Base-by-base conservation (phyloP, 2,329 filamentous ascomycete species). In the Cladosporium cucumerinum region DNA sequence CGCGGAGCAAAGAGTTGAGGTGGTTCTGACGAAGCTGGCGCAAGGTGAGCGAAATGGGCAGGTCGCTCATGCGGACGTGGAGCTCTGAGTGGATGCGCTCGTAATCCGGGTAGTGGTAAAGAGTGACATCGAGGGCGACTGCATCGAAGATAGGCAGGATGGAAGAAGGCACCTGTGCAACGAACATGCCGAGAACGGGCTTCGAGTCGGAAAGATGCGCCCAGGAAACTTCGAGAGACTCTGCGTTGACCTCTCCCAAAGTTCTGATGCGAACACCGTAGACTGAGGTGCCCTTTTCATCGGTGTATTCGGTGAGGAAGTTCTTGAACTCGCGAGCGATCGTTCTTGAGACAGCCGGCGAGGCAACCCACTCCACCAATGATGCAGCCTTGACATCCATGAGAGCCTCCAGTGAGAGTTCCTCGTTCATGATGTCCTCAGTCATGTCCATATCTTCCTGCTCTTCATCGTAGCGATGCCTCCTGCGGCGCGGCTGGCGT, bases 11-110 rank as follows among this genome's bases (percentile, higher is more conserved):
- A 73, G 93, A 97, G 83, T 99, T 99, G 66, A 99, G 85, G 75
- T 99, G 96, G 4, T 90, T 92, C 79, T 99, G 95, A 66, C 95
- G 92, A 52, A 99, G 85, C 77, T 99, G 93, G 58, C 95, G 92
- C 57, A 99, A 86, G 2, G 95, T 99, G 78, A 97, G 97, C 73
- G 93, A 91, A 32, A 97, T 91, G 4, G 95, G 96, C 18, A 99
- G 84, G 72, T 98, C 94, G 25, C 93, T 93, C 74, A 99, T 96
- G 66, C 95, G 93, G 63, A 99, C 94, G 75, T 99, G 95, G 61
- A 99, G 97, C 78, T 99, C 95, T 30, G 93, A 91, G 78, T 98
- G 95, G 72, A 99, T 99, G 67, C 93, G 91, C 77, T 97, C 93
- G 77, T 99, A 99, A 77, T 98, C 93, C 1, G 93, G 94, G 79